Evolutionary conservation across 2,329 filamentous ascomycete species (phyloP).

Genomic region (Diplodia intermedia): DNA sequence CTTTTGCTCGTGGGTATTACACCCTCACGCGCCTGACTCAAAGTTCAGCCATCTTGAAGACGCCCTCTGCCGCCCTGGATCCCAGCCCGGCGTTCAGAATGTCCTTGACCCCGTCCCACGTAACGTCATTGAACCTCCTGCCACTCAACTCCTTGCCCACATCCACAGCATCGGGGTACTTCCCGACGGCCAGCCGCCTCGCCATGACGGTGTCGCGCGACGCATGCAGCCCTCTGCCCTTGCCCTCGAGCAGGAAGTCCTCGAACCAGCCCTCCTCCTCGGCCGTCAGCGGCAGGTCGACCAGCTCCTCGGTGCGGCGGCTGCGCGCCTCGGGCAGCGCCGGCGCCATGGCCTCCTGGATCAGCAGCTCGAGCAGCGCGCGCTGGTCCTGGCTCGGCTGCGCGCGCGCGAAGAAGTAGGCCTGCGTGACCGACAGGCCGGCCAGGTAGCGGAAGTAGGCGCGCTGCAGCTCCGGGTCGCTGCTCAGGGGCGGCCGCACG

Average conservation of each 20-base stretch:
- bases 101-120: slow-evolving; percentile 56
- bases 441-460: slow-evolving; percentile 74
- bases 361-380: slow-evolving; percentile 70
- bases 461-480: slow-evolving; percentile 65
- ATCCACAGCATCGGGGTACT: slow-evolving; percentile 55
- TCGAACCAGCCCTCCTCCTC: slow-evolving; percentile 78
- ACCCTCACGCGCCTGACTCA: neutral
- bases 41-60: slow-evolving; percentile 11
- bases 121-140: slow-evolving; percentile 57
- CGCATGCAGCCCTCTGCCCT: slow-evolving; percentile 68
- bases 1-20: slow-evolving; percentile 2
- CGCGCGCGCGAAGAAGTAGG: slow-evolving; percentile 74
- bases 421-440: slow-evolving; percentile 71
- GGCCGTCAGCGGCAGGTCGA: slow-evolving; percentile 73
- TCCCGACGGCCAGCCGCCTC: slow-evolving; percentile 73
- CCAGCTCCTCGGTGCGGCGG: slow-evolving; percentile 69
- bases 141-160: slow-evolving; percentile 47
- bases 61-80: slow-evolving; percentile 37
- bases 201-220: slow-evolving; percentile 78
- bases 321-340: slow-evolving; percentile 49
- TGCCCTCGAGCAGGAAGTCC: slow-evolving; percentile 68
- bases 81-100: slow-evolving; percentile 48
- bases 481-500: slow-evolving; percentile 72
- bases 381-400: slow-evolving; percentile 68
- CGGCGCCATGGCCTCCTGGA: slow-evolving; percentile 50